Base-by-base conservation (phyloP, 768 basidiomycete genomes). In the Leccinum boreale region DNA sequence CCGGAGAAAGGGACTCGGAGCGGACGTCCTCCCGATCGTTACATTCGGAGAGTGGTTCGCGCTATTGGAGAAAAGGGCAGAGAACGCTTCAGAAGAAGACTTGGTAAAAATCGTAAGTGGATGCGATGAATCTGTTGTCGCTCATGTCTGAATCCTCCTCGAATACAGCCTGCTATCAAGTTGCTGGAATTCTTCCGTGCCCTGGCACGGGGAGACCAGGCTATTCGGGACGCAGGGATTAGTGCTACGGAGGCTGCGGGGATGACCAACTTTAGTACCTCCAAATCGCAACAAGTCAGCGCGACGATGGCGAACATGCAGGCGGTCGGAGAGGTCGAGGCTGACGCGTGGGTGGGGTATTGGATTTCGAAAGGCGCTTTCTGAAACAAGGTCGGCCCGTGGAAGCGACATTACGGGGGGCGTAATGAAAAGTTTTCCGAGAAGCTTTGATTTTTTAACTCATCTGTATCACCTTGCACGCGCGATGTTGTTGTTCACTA, bases 1-100 rank as follows among this genome's bases (percentile, higher is more conserved):
- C 45, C 53, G 44, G 50, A 66, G 44, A 11, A 60, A 59, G 45
- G 39, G 9, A 26, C 53, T 62, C 0, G 50, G 35, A 1, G 26
- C 52, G 49, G 11, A 55, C 7, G 36, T 49, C 9, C 64, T 78
- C 2, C 68, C 70, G 1, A 56, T 77, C 47, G 64, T 77, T 4
- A 66, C 76, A 0, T 74, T 72, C 26, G 53, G 28, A 0, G 72
- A 75, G 1, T 79, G 77, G 77, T 63, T 76, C n/a, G 48, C 58
- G 4, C 31, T 55, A 8, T 56, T 78, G 47, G 67, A 70, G 50
- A 53, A 56, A 11, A 63, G 54, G 49, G 64, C 61, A 0, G 57
- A 63, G 17, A 51, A 29, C 2, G 65, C 67, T 1, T 64, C 59
- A 0, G 65, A 65, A 15, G 69, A 72, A 8, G 71, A 73, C 46